Percentiles rank a stretch among this genome's conserved stretches.
These are phyloP conservation scores for Allomyces arbusculus DNA, from an alignment of 192 early-diverging fungal species.

Conservation along the genomic window DNA sequence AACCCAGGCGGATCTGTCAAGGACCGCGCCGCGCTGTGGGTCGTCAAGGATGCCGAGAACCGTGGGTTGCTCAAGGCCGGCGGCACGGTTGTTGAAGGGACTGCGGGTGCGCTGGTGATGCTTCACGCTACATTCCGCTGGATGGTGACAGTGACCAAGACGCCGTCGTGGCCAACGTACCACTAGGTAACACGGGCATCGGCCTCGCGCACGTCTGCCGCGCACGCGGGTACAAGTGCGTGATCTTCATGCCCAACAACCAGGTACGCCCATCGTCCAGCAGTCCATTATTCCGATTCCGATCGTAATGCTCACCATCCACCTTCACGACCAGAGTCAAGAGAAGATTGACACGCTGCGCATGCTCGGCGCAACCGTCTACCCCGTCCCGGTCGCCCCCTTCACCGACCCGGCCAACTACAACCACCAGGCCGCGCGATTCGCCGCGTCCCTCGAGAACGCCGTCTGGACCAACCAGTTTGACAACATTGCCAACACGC, in stretches of 20 bases:
- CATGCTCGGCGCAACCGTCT: constrained; percentile 87
- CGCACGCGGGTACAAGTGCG: constrained; percentile 82
- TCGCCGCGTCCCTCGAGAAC: constrained; percentile 54
- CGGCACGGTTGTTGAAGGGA: constrained; percentile 75
- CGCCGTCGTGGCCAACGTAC: constrained; percentile 5
- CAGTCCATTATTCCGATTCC: not conserved
- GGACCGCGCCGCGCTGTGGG: constrained; percentile 83
- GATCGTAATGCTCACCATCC: not conserved
- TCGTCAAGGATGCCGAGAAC: constrained; percentile 78
- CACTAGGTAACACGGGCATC: constrained; percentile 74
- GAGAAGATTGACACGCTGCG: constrained; percentile 84
- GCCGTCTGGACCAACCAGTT: constrained; percentile 96
- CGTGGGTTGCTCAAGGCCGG: constrained; percentile 60
- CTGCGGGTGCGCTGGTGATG: constrained; percentile 29
- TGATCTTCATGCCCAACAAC: constrained; percentile 97
- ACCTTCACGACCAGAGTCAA: constrained; percentile 31
- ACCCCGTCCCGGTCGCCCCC: constrained; percentile 76
- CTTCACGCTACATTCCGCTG: too few relatives aligned
- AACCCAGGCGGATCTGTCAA: constrained; percentile 94
- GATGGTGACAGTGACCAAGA: too few relatives aligned
- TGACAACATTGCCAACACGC: constrained; percentile 77
- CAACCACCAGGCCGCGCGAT: constrained; percentile 75
- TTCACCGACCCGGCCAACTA: constrained; percentile 84
- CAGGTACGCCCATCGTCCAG: too few relatives aligned
- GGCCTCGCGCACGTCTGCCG: constrained; percentile 84